Evolutionary conservation across 75 land plant genomes (phyloP), one percentile per base, ranked within the genome.

Genomic region (Chamaecyparis obtusa): DNA sequence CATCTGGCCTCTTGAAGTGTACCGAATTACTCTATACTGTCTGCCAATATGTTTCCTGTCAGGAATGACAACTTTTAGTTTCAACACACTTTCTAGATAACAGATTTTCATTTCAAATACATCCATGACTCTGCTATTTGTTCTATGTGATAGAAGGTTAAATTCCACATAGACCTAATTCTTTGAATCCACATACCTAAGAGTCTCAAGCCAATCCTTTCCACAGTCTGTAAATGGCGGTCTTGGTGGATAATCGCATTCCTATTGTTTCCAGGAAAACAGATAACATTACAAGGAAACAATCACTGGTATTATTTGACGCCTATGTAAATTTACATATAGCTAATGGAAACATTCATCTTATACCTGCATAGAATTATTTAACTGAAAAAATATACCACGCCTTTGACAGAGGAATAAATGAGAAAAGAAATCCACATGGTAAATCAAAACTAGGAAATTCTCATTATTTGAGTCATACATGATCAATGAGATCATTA

Each of bases 1-100:
- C 90, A 92, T 92, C 55, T 92, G 93, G 56, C 92, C 91, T 77
- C 93, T 89, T 80, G 93, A 92, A 37, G 88, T 85, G 35, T 86
- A 92, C 78, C 88, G 90, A 83, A 92, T 74, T 48, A 91, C 83
- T 80, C 92, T 91, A 84, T 92, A 92, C 13, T 87, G 87, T 36
- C 80, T 44, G 24, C 93, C 93, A 79, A 92, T 64, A 87, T 86
- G 84, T 27, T 90, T 57, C 76, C 91, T 90, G 75, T 21, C 33
- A 3, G 37, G 54, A 43, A 87, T 35, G 46, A 14, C 32, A 81
- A 81, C 51, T 81, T 46, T 56, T 46, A 17, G 30, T 54, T 33
- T 56, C 33, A 56, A 84, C 33, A 48, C 56, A 84, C 64, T 36
- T 54, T 55, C 30, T 21, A 55, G 51, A n/a, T 46, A 44, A 43